Conservation (phyloP, 1,139 yeast species). For the Hyphopichia pseudoburtonii region DNA sequence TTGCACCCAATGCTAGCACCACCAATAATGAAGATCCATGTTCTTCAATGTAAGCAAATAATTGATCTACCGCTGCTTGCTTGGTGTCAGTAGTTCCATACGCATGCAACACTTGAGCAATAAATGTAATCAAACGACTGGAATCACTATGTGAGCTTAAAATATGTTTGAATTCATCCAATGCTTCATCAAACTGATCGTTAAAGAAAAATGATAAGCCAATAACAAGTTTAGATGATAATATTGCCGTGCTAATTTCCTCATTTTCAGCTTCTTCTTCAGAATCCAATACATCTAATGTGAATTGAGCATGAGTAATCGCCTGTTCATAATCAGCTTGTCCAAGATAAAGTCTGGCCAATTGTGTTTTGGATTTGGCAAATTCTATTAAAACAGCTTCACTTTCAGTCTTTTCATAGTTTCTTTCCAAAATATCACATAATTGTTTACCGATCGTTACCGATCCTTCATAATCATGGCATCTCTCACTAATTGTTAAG, state of each 20-base stretch:
- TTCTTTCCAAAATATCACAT: slow-evolving; percentile 50
- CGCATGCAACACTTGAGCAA: slow-evolving; percentile 79
- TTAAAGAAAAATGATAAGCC: slow-evolving; percentile 71
- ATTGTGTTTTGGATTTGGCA: slow-evolving; percentile 62
- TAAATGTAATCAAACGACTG: slow-evolving; percentile 61
- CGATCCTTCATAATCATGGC: slow-evolving; percentile 60
- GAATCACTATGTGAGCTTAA: slow-evolving; percentile 49
- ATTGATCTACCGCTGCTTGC: slow-evolving; percentile 76
- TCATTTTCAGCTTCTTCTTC: slow-evolving; percentile 26
- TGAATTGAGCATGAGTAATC: slow-evolving; percentile 58
- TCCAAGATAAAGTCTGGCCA: slow-evolving; percentile 72
- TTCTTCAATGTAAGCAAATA: slow-evolving; percentile 60
- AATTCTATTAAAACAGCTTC: slow-evolving; percentile 47
- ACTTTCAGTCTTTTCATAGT: slow-evolving; percentile 59
- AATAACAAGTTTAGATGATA: slow-evolving; percentile 66
- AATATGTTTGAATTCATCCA: slow-evolving; percentile 65
- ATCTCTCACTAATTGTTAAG: slow-evolving; percentile 65
- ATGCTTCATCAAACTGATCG: slow-evolving; percentile 60
- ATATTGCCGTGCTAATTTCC: slow-evolving; percentile 17
- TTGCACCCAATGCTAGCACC: slow-evolving; percentile 76
- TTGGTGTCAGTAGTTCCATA: slow-evolving; percentile 70
- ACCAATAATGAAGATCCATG: slow-evolving; percentile 66
- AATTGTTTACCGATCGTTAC: slow-evolving; percentile 46
- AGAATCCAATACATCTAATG: slow-evolving; percentile 49
- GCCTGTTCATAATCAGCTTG: slow-evolving; percentile 54